These are phyloP conservation scores for Brasenia schreberi DNA, from an alignment of 164 flowering plant species.

Conservation along the genomic window DNA sequence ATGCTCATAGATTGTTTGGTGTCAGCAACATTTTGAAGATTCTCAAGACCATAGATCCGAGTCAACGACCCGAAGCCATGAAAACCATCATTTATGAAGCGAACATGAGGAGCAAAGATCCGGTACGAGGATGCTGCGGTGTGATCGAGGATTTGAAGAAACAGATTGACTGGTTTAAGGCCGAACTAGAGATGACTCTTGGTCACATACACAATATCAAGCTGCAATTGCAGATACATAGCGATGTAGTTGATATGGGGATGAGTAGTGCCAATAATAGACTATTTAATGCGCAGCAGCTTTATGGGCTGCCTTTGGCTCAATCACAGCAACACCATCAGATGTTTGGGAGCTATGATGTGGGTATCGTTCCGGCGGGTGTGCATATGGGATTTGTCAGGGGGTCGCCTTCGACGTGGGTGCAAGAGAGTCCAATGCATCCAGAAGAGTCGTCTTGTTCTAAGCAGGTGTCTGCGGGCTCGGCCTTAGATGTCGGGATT, in stretches of 20 bases:
- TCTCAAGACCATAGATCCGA: neutral
- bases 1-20: conserved; percentile 7
- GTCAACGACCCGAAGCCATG: conserved; percentile 7
- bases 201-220: neutral
- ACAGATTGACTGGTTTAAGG: neutral
- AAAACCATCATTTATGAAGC: conserved; percentile 3
- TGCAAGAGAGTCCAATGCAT: neutral
- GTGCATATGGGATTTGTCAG: neutral
- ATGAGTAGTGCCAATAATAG: too few species aligned
- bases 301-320: neutral
- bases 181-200: neutral
- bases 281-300: neutral
- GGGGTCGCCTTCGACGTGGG: neutral
- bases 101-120: conserved; percentile 4
- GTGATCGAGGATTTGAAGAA: conserved; percentile 1
- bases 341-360: neutral
- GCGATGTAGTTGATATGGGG: neutral
- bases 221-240: neutral
- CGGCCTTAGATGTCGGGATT: neutral
- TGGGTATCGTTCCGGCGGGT: neutral
- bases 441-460: neutral
- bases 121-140: conserved; percentile 5
- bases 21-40: conserved; percentile 9
- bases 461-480: neutral
- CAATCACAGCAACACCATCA: neutral